A percentile compares a stretch with the other conserved stretches of the same genome.
These are phyloP conservation scores for Bidens hawaiensis DNA, from an alignment of 140 eudicot genomes.

Conservation along the genomic window DNA sequence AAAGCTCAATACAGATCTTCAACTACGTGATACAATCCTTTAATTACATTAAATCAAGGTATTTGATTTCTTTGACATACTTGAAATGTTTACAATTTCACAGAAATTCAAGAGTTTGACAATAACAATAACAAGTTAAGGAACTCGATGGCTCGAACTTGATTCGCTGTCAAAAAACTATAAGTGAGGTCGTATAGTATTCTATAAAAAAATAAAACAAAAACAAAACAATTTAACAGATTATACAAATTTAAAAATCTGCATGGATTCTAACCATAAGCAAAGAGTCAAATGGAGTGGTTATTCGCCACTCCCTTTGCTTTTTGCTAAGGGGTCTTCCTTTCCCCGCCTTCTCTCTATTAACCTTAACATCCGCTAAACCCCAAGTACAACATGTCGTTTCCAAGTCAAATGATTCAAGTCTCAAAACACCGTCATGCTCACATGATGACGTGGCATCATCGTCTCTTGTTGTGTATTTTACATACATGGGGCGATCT, in stretches of 20 bases:
- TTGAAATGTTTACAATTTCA: no score
- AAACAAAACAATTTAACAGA: not conserved
- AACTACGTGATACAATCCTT: no score
- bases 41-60: no score
- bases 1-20: no score
- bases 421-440: slow-evolving; percentile 72
- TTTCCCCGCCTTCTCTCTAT: slow-evolving; percentile 88
- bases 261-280: slow-evolving; percentile 59
- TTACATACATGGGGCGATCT: slow-evolving; percentile 68
- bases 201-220: no score
- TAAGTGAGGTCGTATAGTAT: no score
- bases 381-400: slow-evolving; percentile 74
- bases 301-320: slow-evolving; percentile 77
- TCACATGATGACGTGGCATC: slow-evolving; percentile 39
- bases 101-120: no score
- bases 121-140: no score
- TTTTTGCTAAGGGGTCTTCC: slow-evolving; percentile 91
- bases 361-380: slow-evolving; percentile 73
- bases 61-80: no score
- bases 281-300: slow-evolving; percentile 66
- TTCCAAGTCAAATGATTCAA: slow-evolving; percentile 59
- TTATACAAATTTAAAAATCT: slow-evolving; percentile 29
- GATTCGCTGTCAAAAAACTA: no score
- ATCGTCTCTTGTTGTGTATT: slow-evolving; percentile 38
- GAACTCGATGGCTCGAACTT: no score